These are phyloP conservation scores for Poa pratensis DNA, from an alignment of 176 grass and related monocot genomes.

Conservation along the genomic window DNA sequence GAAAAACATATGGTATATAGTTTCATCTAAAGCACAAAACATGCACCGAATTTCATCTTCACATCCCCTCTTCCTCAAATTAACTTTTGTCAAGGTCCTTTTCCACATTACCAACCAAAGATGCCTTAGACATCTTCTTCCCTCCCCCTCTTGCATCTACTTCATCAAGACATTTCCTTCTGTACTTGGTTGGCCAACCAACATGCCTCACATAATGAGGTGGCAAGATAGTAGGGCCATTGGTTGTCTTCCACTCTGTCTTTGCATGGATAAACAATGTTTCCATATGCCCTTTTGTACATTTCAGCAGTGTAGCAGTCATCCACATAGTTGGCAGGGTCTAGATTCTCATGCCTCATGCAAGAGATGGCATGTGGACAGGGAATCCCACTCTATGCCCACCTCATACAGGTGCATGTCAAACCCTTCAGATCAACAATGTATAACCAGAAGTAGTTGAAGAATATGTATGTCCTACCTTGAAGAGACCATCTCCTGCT, in stretches of 20 bases:
- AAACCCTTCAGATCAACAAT: background rate
- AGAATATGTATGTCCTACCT: background rate
- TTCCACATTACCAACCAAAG: too few relatives aligned
- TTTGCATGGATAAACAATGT: background rate
- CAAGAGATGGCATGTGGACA: slow-evolving; percentile 12
- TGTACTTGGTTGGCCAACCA: background rate
- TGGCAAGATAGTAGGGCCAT: background rate
- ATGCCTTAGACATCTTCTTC: too few relatives aligned
- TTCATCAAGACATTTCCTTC: background rate
- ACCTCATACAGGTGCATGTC: background rate
- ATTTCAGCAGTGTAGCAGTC: background rate
- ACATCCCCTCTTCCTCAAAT: too few relatives aligned
- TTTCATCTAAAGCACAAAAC: too few relatives aligned
- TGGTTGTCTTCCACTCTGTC: background rate
- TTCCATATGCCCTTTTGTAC: background rate
- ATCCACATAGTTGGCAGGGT: too few relatives aligned
- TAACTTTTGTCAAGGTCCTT: too few relatives aligned
- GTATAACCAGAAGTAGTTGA: background rate
- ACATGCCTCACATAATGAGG: background rate
- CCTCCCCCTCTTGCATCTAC: background rate
- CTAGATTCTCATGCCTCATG: background rate
- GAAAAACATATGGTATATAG: too few relatives aligned
- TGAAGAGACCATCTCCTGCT: background rate
- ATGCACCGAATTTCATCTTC: too few relatives aligned
- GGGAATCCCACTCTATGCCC: background rate